phyloP scores from a whole-genome alignment of 140 eudicot species.

The Cichorium intybus region DNA sequence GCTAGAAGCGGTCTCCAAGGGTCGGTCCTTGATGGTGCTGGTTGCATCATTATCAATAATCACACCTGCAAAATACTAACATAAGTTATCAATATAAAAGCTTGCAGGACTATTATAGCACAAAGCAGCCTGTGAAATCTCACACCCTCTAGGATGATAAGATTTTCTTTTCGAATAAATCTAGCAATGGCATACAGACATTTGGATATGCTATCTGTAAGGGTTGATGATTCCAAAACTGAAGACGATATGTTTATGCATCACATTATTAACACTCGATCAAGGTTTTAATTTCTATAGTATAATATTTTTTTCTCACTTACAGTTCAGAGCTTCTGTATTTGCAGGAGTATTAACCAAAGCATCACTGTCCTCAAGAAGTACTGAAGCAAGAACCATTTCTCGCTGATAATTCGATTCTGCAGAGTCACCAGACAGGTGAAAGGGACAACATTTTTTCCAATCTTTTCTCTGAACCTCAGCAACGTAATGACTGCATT shows the following conservation, averaged over 20 bases:
- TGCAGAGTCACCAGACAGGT: not conserved
- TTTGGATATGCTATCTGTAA: not conserved
- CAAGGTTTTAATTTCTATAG: not conserved
- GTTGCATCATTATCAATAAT: not conserved
- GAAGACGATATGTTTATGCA: not conserved
- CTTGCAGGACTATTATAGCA: not conserved
- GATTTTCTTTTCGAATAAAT: constrained; percentile 2
- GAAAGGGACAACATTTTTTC: constrained; percentile 29
- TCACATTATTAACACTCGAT: not conserved
- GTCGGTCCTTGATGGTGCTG: not conserved
- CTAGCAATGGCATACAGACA: not conserved
- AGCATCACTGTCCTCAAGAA: not conserved
- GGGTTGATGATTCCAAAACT: not conserved
- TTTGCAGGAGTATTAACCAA: not conserved
- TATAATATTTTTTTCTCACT: not conserved
- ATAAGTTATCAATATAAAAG: not conserved
- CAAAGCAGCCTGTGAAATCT: not conserved
- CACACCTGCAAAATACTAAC: constrained; percentile 9
- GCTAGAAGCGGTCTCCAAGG: not conserved
- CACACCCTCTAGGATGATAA: not conserved
- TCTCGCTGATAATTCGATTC: constrained; percentile 1
- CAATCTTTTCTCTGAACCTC: constrained; percentile 28
- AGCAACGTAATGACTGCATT: constrained; percentile 41
- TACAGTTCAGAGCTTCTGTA: not conserved
- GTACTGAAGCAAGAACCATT: constrained; percentile 25